phyloP scores from a whole-genome alignment of 495 filamentous ascomycete genomes.

The Penicillium crystallinum region DNA sequence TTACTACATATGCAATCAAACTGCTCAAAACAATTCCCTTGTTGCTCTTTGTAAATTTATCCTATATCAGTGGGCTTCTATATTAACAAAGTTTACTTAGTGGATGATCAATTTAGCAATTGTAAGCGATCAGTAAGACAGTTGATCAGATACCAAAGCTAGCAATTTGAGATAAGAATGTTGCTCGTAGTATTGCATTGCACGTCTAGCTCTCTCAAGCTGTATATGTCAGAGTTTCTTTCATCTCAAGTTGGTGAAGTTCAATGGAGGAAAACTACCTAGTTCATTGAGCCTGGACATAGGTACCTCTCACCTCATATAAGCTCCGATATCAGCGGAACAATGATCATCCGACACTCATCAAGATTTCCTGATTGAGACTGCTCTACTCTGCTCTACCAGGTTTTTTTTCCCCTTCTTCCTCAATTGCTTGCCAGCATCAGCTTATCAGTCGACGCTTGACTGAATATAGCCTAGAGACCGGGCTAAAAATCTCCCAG shows the following conservation, averaged over 20 bases:
- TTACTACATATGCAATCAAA: constrained; percentile 10
- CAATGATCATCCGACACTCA: constrained; percentile 24
- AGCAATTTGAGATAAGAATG: too few relatives aligned
- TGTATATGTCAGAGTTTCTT: too few relatives aligned
- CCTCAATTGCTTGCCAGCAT: constrained; percentile 10
- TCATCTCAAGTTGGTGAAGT: too few relatives aligned
- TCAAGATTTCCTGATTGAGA: constrained; percentile 38
- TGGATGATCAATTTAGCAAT: too few relatives aligned
- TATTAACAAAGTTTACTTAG: too few relatives aligned
- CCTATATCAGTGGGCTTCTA: too few relatives aligned
- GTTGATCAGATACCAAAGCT: too few relatives aligned
- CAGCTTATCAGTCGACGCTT: not conserved
- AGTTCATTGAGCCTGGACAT: too few relatives aligned
- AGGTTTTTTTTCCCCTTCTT: constrained; percentile 7
- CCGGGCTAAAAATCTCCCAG: not conserved
- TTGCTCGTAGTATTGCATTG: too few relatives aligned
- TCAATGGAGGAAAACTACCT: too few relatives aligned
- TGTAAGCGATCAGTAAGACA: too few relatives aligned
- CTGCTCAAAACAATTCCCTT: not conserved
- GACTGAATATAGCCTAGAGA: not conserved
- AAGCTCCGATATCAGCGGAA: constrained; percentile 13
- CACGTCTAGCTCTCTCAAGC: too few relatives aligned
- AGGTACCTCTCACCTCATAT: not conserved
- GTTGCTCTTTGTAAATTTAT: not conserved
- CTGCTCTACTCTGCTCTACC: constrained; percentile 10